phyloP scores from a whole-genome alignment of 345 rosid genomes.

The Anastatica hierochuntica region DNA sequence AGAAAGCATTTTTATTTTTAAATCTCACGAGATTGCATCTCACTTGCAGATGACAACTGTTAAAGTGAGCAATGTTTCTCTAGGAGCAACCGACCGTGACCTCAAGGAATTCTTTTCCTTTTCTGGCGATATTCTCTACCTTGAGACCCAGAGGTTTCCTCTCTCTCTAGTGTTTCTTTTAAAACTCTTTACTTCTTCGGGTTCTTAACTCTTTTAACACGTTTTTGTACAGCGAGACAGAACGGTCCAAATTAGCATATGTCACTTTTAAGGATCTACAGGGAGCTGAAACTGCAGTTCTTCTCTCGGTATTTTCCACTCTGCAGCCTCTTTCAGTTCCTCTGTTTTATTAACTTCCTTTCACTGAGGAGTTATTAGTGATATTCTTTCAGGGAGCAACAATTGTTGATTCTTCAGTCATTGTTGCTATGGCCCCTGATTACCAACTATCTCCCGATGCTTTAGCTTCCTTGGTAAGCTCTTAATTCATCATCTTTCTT shows the following conservation, averaged over 20 bases:
- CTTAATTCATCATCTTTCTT: background rate
- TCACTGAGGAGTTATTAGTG: background rate
- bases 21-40: background rate
- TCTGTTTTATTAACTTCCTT: background rate
- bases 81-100: constrained; percentile 58
- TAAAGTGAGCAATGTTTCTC: constrained; percentile 61
- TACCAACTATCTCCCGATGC: constrained; percentile 78
- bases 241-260: constrained; percentile 52
- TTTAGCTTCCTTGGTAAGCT: constrained; percentile 46
- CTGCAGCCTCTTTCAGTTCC: too few species aligned
- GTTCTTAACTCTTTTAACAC: constrained; percentile 9
- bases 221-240: constrained; percentile 50
- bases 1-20: too few species aligned
- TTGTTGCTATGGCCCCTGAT: constrained; percentile 54
- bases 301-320: constrained; percentile 56
- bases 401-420: constrained; percentile 73
- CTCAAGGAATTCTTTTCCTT: constrained; percentile 78
- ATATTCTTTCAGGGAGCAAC: constrained; percentile 61
- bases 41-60: constrained; percentile 39
- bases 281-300: constrained; percentile 88
- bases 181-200: background rate
- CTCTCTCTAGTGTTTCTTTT: background rate
- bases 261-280: constrained; percentile 83
- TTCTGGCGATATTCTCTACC: constrained; percentile 66
- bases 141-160: constrained; percentile 54